phyloP scores from a whole-genome alignment of 83 land plant species.

The Diphasiastrum complanatum region DNA sequence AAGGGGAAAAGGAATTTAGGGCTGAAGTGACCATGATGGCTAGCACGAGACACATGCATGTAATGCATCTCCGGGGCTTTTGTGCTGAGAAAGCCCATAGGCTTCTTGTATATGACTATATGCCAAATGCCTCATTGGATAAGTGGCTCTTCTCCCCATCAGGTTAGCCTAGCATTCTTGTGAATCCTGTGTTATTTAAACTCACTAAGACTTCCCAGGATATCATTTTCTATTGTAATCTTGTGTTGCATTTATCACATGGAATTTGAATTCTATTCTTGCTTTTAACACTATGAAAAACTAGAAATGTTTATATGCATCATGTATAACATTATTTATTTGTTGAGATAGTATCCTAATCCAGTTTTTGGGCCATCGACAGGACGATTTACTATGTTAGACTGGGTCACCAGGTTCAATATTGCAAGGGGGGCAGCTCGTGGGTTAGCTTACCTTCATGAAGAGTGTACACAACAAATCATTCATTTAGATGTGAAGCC shows the following conservation, averaged over 20 bases:
- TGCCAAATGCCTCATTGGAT: constrained; percentile 21
- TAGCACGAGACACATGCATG: constrained; percentile 5
- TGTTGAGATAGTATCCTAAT: too few relatives aligned
- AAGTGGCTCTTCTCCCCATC: constrained; percentile 20
- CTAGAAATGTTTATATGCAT: neutral
- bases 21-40: constrained; percentile 14
- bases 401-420: constrained; percentile 3
- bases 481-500: constrained; percentile 7
- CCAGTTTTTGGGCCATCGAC: too few relatives aligned
- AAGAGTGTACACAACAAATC: constrained; percentile 18
- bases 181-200: too few relatives aligned
- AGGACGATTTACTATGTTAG: neutral
- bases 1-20: constrained; percentile 18
- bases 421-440: constrained; percentile 16
- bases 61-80: constrained; percentile 18
- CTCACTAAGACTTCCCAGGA: neutral
- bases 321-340: neutral
- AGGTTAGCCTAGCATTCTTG: too few relatives aligned
- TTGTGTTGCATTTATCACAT: too few relatives aligned
- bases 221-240: neutral
- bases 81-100: constrained; percentile 13
- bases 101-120: constrained; percentile 18
- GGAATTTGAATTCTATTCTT: too few relatives aligned
- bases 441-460: constrained; percentile 32
- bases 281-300: too few relatives aligned